phyloP scores from a whole-genome alignment of 192 early-diverging fungal genomes.

The Coemansia sp. region DNA sequence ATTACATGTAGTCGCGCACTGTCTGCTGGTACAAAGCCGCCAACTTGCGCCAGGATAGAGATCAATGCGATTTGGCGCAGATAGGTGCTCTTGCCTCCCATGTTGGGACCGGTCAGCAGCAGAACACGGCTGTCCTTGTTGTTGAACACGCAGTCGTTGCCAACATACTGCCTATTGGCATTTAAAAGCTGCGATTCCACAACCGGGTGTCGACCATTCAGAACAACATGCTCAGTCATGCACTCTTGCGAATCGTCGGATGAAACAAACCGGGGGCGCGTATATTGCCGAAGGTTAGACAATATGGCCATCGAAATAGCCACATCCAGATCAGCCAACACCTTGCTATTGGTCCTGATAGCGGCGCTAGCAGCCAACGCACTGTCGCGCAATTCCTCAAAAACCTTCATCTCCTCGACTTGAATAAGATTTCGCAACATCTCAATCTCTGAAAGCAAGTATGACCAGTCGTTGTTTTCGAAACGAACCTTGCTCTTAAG shows the following conservation, averaged over 20 bases:
- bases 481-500: constrained; percentile 58
- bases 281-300: constrained; percentile 56
- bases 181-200: constrained; percentile 58
- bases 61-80: constrained; percentile 78
- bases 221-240: constrained; percentile 15
- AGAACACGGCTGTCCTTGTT: constrained; percentile 22
- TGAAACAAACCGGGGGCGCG: constrained; percentile 52
- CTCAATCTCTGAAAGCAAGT: constrained; percentile 60
- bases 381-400: constrained; percentile 52
- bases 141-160: constrained; percentile 59
- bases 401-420: constrained; percentile 57
- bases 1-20: constrained; percentile 70
- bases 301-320: constrained; percentile 62
- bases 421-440: constrained; percentile 43
- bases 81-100: constrained; percentile 89
- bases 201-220: constrained; percentile 61
- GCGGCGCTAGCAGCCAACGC: constrained; percentile 56
- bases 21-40: constrained; percentile 81
- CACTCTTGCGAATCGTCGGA: background rate
- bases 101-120: constrained; percentile 87
- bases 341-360: constrained; percentile 62
- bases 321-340: constrained; percentile 69
- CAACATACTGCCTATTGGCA: constrained; percentile 55
- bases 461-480: constrained; percentile 59
- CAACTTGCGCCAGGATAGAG: constrained; percentile 80